Evolutionary conservation across 441 rosid species (phyloP).

Genomic region (Eutrema salsugineum): DNA sequence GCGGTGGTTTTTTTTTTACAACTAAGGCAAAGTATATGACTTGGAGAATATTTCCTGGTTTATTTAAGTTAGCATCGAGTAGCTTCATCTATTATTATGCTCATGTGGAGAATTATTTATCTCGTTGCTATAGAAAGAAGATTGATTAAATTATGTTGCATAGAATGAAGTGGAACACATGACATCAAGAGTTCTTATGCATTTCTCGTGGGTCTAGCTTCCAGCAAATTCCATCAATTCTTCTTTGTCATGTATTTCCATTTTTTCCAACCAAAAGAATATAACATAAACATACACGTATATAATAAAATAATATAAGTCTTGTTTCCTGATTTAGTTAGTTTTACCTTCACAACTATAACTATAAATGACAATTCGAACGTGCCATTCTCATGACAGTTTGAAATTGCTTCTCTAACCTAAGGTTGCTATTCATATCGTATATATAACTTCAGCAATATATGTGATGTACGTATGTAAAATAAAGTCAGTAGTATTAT

Average conservation of each 20-base stretch:
- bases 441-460: background rate
- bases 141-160: background rate
- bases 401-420: background rate
- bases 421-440: background rate
- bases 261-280: background rate
- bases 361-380: background rate
- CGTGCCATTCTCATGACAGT: background rate
- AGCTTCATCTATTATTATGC: background rate
- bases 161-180: constrained; percentile 13
- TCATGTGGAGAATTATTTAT: background rate
- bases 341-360: background rate
- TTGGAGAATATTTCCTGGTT: too few relatives aligned
- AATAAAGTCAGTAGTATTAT: background rate
- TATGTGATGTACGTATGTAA: background rate
- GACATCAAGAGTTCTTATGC: background rate
- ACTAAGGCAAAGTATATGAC: too few relatives aligned
- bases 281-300: background rate
- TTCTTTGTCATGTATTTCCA: constrained; percentile 2
- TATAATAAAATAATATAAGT: background rate
- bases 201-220: constrained; percentile 18
- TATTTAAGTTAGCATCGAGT: background rate
- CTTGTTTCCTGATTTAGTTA: background rate
- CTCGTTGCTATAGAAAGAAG: background rate
- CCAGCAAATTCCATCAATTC: constrained; percentile 30
- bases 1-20: too few relatives aligned